These are phyloP conservation scores for Skeletonema tropicum DNA, from an alignment of 108 stramenopile genomes.

Conservation along the genomic window DNA sequence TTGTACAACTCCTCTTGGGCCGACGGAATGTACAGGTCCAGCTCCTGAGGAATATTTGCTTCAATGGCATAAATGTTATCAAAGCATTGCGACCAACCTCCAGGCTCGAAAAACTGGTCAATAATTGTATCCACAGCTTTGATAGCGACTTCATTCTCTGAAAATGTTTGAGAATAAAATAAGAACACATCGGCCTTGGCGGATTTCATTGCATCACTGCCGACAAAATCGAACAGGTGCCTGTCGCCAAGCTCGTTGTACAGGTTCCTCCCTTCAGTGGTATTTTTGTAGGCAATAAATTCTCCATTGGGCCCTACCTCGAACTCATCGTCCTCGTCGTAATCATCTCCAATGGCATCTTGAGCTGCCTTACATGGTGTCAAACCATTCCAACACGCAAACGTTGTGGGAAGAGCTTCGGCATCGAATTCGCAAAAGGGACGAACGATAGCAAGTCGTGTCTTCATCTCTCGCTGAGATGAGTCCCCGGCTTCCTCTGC, in stretches of 20 bases:
- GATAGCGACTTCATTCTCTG: constrained; percentile 61
- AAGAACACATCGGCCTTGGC: constrained; percentile 70
- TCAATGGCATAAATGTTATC: constrained; percentile 69
- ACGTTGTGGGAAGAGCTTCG: constrained; percentile 62
- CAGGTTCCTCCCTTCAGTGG: constrained; percentile 6
- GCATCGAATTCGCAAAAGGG: constrained; percentile 74
- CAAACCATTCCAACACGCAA: constrained; percentile 61
- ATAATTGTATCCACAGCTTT: constrained; percentile 63
- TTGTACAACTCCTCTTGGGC: constrained; percentile 63
- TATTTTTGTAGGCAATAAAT: constrained; percentile 18
- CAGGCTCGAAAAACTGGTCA: constrained; percentile 62
- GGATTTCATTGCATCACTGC: constrained; percentile 51
- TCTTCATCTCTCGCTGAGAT: constrained; percentile 29
- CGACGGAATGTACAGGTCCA: constrained; percentile 56
- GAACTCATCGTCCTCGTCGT: constrained; percentile 19
- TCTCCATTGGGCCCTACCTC: constrained; percentile 29
- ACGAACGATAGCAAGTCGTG: constrained; percentile 58
- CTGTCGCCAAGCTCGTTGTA: constrained; percentile 11
- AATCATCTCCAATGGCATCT: constrained; percentile 57
- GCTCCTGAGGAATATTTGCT: constrained; percentile 63
- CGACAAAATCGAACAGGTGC: constrained; percentile 52
- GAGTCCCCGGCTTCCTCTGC: constrained; percentile 14
- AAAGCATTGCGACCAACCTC: constrained; percentile 70
- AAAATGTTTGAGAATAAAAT: constrained; percentile 70
- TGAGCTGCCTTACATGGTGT: constrained; percentile 61